These are phyloP conservation scores for Erodium moschatum DNA, from an alignment of 441 rosid genomes.

Conservation along the genomic window DNA sequence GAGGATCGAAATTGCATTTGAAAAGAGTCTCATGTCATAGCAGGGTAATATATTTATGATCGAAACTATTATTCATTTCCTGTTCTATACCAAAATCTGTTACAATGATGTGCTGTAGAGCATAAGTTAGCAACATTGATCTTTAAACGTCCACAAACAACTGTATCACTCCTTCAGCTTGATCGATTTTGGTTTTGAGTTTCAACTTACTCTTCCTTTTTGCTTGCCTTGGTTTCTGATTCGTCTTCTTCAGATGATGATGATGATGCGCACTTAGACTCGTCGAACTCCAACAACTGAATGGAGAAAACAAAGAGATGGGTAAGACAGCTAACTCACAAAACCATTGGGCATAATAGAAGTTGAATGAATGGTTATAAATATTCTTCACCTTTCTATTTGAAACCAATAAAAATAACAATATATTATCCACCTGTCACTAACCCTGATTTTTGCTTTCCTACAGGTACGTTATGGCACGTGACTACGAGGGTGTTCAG, in stretches of 20 bases:
- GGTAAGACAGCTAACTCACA: neutral
- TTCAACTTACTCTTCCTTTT: slow-evolving; percentile 43
- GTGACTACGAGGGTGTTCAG: no score
- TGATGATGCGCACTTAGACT: slow-evolving; percentile 37
- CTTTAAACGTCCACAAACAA: neutral
- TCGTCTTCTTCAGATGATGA: slow-evolving; percentile 35
- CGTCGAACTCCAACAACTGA: slow-evolving; percentile 94
- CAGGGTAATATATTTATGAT: neutral
- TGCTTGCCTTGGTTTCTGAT: slow-evolving; percentile 28
- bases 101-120: neutral
- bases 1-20: no score
- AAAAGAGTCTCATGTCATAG: no score
- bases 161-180: neutral
- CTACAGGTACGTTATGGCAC: no score
- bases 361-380: neutral
- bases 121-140: neutral
- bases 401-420: neutral
- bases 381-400: neutral
- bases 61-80: neutral
- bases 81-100: neutral
- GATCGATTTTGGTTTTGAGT: neutral
- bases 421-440: no score
- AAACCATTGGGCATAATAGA: neutral
- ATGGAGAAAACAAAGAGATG: neutral
- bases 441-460: no score